Evolutionary conservation across 495 filamentous ascomycete species (phyloP).

Genomic region (Aspergillus haitiensis): DNA sequence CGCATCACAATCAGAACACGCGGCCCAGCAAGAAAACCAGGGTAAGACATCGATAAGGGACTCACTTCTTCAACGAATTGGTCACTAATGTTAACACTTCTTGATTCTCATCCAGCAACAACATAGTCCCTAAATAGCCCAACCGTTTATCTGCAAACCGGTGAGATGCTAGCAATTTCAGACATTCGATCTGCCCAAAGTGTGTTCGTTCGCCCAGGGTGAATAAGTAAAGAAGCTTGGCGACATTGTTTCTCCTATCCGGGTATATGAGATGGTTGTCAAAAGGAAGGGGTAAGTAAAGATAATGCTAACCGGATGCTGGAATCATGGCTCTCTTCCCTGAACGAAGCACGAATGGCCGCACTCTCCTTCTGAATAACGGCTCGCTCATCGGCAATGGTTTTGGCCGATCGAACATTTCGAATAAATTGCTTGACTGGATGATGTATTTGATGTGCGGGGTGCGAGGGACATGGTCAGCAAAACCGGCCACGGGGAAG

Average conservation of each 20-base stretch:
- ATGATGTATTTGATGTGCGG: slow-evolving; percentile 10
- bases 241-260: slow-evolving; percentile 93
- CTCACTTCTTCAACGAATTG: slow-evolving; percentile 93
- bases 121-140: slow-evolving; percentile 94
- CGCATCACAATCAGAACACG: slow-evolving; percentile 21
- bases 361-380: slow-evolving; percentile 99
- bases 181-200: slow-evolving; percentile 98
- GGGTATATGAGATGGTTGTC: slow-evolving; percentile 29
- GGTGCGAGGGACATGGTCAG: slow-evolving; percentile 19
- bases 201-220: slow-evolving; percentile 98
- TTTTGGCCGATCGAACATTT: slow-evolving; percentile 97
- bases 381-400: slow-evolving; percentile 95
- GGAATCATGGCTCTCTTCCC: slow-evolving; percentile 92
- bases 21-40: background rate
- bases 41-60: background rate
- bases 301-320: slow-evolving; percentile 67
- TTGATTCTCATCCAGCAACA: slow-evolving; percentile 96
- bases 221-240: slow-evolving; percentile 96
- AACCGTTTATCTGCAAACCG: slow-evolving; percentile 97
- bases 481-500: slow-evolving; percentile 20
- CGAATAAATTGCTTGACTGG: slow-evolving; percentile 99
- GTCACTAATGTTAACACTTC: slow-evolving; percentile 96
- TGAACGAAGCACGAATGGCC: slow-evolving; percentile 91
- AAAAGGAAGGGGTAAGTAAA: slow-evolving; percentile 8
- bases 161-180: slow-evolving; percentile 94